phyloP scores from a whole-genome alignment of 208 protist species.

The Porcisia hertigi region DNA sequence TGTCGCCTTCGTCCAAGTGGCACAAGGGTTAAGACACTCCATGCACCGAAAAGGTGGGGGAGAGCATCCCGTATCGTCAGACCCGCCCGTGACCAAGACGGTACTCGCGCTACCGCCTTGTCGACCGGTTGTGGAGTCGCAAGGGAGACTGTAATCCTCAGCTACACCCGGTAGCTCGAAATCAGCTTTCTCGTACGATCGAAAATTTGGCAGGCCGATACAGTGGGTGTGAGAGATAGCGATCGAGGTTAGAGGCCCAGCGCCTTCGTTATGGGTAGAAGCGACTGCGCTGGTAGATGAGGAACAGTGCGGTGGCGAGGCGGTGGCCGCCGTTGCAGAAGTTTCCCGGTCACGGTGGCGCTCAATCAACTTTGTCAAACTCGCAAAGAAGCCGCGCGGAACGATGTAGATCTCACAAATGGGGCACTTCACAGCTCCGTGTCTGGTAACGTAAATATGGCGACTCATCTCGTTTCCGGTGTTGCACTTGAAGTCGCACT shows the following conservation, averaged over 20 bases:
- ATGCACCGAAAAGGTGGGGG: constrained; percentile 53
- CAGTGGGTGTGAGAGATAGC: constrained; percentile 25
- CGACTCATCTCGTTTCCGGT: constrained; percentile 36
- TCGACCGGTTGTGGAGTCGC: not conserved
- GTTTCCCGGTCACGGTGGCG: constrained; percentile 8
- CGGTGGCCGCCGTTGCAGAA: not conserved
- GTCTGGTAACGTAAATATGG: constrained; percentile 39
- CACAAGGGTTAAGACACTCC: constrained; percentile 55
- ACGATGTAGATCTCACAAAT: constrained; percentile 45
- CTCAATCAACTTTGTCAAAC: constrained; percentile 36
- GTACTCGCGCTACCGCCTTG: not conserved
- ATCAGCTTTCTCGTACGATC: constrained; percentile 25
- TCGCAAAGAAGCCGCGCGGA: constrained; percentile 32
- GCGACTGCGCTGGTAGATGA: constrained; percentile 3
- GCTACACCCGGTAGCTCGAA: constrained; percentile 24
- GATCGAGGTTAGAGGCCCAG: constrained; percentile 15
- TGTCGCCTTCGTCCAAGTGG: constrained; percentile 72
- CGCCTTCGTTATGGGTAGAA: not conserved
- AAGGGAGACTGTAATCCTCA: constrained; percentile 18
- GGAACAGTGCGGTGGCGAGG: not conserved
- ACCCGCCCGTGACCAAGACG: not conserved
- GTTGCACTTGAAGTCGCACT: constrained; percentile 35
- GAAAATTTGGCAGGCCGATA: constrained; percentile 21
- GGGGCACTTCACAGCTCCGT: constrained; percentile 36
- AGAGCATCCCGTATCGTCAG: not conserved